Conservation (phyloP, 805 yeast species). For the Schizosaccharomyces cryophilus region DNA sequence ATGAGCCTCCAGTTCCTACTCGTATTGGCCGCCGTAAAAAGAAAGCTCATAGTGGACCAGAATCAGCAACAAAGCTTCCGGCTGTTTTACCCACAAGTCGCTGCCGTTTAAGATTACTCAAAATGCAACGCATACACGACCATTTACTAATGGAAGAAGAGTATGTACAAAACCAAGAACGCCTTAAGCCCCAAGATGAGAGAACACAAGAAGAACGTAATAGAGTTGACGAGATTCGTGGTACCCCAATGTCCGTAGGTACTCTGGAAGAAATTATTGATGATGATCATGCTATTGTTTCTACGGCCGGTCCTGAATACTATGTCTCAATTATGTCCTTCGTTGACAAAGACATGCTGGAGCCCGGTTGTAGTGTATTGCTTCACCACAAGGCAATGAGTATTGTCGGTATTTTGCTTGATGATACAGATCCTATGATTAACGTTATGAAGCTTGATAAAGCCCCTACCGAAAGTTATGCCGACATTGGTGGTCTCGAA, state of each 20-base stretch:
- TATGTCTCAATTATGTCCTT: slow-evolving; percentile 87
- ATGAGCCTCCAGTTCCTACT: slow-evolving; percentile 94
- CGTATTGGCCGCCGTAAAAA: slow-evolving; percentile 70
- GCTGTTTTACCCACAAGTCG: slow-evolving; percentile 76
- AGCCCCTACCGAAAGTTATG: slow-evolving; percentile 88
- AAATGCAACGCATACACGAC: slow-evolving; percentile 90
- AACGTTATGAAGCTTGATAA: slow-evolving; percentile 94
- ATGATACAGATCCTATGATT: slow-evolving; percentile 94
- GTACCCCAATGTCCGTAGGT: slow-evolving; percentile 89
- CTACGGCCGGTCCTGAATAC: slow-evolving; percentile 89
- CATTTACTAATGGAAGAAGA: slow-evolving; percentile 79
- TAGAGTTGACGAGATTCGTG: slow-evolving; percentile 84
- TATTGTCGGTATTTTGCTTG: slow-evolving; percentile 92
- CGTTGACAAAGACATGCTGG: slow-evolving; percentile 85
- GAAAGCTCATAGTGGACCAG: slow-evolving; percentile 48
- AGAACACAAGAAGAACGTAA: slow-evolving; percentile 89
- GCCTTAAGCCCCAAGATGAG: slow-evolving; percentile 85
- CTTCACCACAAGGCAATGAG: slow-evolving; percentile 89
- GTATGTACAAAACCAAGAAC: slow-evolving; percentile 83
- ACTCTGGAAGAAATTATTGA: slow-evolving; percentile 91
- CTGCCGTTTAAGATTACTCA: slow-evolving; percentile 69
- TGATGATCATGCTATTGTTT: slow-evolving; percentile 96
- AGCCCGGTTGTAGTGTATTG: slow-evolving; percentile 90
- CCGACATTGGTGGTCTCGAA: slow-evolving; percentile 94
- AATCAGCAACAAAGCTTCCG: slow-evolving; percentile 71